These are phyloP conservation scores for Raffaelea arxii DNA, from an alignment of 2,329 filamentous ascomycete species.

Conservation along the genomic window DNA sequence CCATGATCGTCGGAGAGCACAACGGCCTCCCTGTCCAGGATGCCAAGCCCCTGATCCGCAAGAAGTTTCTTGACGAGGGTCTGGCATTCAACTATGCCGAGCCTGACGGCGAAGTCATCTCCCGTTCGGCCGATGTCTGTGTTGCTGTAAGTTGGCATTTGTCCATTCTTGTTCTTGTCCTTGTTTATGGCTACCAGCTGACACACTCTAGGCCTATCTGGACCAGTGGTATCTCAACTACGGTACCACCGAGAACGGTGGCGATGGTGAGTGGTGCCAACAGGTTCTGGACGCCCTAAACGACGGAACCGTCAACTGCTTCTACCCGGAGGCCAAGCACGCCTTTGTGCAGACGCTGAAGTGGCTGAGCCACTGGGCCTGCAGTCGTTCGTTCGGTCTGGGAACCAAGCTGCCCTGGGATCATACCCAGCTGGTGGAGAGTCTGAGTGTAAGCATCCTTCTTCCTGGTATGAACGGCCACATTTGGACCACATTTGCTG, in stretches of 20 bases:
- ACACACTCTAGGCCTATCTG: too few relatives aligned
- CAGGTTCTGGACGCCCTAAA: constrained; percentile 60
- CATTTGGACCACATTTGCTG: too few relatives aligned
- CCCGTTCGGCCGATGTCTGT: constrained; percentile 57
- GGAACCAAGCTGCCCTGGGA: constrained; percentile 96
- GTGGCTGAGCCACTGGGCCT: constrained; percentile 96
- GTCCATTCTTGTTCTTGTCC: too few relatives aligned
- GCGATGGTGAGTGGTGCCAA: constrained; percentile 78
- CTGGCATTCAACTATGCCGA: constrained; percentile 89
- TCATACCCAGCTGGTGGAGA: constrained; percentile 80
- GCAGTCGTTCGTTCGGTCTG: constrained; percentile 80
- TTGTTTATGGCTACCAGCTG: too few relatives aligned
- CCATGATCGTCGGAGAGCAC: constrained; percentile 79
- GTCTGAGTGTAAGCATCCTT: constrained; percentile 50
- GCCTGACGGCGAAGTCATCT: constrained; percentile 81
- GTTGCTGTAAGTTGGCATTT: too few relatives aligned
- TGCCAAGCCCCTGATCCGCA: constrained; percentile 73
- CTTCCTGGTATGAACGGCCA: too few relatives aligned
- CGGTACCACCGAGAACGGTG: constrained; percentile 25
- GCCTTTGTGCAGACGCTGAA: constrained; percentile 76
- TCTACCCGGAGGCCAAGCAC: constrained; percentile 65
- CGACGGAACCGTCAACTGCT: constrained; percentile 48
- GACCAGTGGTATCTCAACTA: constrained; percentile 99
- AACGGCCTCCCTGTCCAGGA: constrained; percentile 75
- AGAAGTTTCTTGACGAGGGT: constrained; percentile 64